These are phyloP conservation scores for Leishmania lainsoni DNA, from an alignment of 208 protist species.

Conservation along the genomic window DNA sequence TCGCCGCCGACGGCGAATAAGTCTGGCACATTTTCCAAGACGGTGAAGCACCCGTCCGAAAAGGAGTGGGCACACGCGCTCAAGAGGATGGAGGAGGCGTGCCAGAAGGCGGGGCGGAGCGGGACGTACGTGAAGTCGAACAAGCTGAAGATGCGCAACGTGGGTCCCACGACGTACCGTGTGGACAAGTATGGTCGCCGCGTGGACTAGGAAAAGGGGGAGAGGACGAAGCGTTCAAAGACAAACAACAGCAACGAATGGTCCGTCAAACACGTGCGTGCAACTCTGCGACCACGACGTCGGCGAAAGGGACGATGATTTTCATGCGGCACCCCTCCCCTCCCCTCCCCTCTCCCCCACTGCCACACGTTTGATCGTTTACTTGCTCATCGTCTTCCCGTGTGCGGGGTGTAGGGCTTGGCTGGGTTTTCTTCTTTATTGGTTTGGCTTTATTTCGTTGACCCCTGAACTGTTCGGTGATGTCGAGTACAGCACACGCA, in stretches of 20 bases:
- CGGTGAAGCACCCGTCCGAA: slow-evolving; percentile 68
- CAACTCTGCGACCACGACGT: neutral
- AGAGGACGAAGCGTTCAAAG: neutral
- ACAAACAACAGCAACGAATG: neutral
- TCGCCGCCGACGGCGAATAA: slow-evolving; percentile 55
- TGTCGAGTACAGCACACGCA: neutral
- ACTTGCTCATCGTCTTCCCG: neutral
- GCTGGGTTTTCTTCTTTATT: neutral
- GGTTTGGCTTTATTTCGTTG: neutral
- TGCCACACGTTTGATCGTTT: neutral
- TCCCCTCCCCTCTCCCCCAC: neutral
- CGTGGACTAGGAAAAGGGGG: slow-evolving; percentile 45
- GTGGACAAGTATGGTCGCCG: slow-evolving; percentile 90
- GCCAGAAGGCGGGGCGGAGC: slow-evolving; percentile 61
- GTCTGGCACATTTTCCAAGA: slow-evolving; percentile 55
- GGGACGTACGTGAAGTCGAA: slow-evolving; percentile 78
- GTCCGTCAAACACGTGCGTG: neutral
- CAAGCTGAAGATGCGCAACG: slow-evolving; percentile 68
- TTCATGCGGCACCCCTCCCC: neutral
- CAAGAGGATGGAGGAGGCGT: slow-evolving; percentile 74
- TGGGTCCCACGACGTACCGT: slow-evolving; percentile 73
- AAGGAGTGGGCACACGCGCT: slow-evolving; percentile 81
- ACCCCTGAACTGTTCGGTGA: neutral
- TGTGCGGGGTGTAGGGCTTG: neutral
- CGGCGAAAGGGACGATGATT: neutral